Base-by-base conservation (phyloP, 1,284 basidiomycete genomes). In the Athelia sp. region DNA sequence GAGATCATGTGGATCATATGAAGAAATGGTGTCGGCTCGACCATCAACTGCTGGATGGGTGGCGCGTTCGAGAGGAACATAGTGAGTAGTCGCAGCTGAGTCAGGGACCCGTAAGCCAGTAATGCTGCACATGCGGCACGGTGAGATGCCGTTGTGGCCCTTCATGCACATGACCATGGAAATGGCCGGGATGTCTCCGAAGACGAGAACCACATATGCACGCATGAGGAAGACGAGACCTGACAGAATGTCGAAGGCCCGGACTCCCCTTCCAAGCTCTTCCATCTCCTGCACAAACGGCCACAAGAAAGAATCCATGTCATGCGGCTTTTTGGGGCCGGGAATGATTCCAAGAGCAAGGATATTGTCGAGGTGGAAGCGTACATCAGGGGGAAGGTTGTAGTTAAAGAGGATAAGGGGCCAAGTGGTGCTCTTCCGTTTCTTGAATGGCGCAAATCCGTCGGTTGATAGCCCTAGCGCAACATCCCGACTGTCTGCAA, bases 151-250 rank as follows among this genome's bases (percentile, higher is more conserved):
- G 17, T 43, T n/a, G 15, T 36, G 11, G 11, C 46, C 53, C 68
- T n/a, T 40, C 65, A 76, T 72, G 1, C 59, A 51, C 67, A 76
- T 69, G 2, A 76, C 32, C 62, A 72, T 70, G 0, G 69, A 63
- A 0, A 76, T 57, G 0, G 75, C 76, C 4, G 71, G 74, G 19
- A 76, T 75, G 50, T 78, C 74, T 2, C 75, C 71, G 45, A 69
- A 71, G 8, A 62, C 62, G 9, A 72, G 48, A 8, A 75, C 65
- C 3, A 73, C 62, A 48, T 66, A 73, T 0, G 71, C 73, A 26
- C 53, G 65, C 0, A 78, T 59, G 1, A 50, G 34, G 47, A 75
- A 75, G 4, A 65, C 18, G 0, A 40, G 19, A 3, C 54, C 42
- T 0, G 50, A 32, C 1, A 61, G 31, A 1, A 50, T 47, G 54